A percentile compares a stretch with the other conserved stretches of the same genome.
These are phyloP conservation scores for Linnemannia zychae DNA, from an alignment of 192 early-diverging fungal species.

Conservation along the genomic window DNA sequence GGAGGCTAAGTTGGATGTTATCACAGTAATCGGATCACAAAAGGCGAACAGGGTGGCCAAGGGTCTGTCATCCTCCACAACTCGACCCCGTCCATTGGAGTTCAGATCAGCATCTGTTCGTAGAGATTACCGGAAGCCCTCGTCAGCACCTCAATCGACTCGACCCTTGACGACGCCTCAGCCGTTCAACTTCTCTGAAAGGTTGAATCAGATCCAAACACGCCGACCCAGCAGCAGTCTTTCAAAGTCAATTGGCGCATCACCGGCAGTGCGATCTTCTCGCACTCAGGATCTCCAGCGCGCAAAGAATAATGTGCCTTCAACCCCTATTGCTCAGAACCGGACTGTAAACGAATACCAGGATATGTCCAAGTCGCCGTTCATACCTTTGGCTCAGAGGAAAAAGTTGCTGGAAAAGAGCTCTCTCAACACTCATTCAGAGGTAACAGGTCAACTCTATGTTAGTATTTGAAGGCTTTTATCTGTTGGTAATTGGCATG, in stretches of 20 bases:
- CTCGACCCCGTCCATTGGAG: conserved; percentile 25
- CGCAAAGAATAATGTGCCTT: not conserved
- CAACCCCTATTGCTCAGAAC: conserved; percentile 7
- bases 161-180: conserved; percentile 11
- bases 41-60: conserved; percentile 12
- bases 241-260: not conserved
- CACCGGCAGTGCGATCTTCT: not conserved
- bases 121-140: conserved; percentile 13
- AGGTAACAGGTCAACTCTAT: not conserved
- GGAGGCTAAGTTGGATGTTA: conserved; percentile 38
- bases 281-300: not conserved
- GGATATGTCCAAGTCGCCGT: conserved; percentile 38
- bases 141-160: not conserved
- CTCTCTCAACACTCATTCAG: not conserved
- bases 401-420: conserved; percentile 13
- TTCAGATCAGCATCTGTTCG: conserved; percentile 24
- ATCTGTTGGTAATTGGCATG: not conserved
- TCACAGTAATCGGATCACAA: conserved; percentile 31
- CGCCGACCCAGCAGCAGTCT: conserved; percentile 1
- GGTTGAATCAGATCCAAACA: conserved; percentile 16
- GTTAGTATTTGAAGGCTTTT: not conserved
- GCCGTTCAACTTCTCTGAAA: conserved; percentile 27
- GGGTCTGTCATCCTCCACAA: not conserved
- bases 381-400: conserved; percentile 29
- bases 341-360: conserved; percentile 29